phyloP scores from a whole-genome alignment of 2,329 filamentous ascomycete genomes.

The Ophiostoma sp. region DNA sequence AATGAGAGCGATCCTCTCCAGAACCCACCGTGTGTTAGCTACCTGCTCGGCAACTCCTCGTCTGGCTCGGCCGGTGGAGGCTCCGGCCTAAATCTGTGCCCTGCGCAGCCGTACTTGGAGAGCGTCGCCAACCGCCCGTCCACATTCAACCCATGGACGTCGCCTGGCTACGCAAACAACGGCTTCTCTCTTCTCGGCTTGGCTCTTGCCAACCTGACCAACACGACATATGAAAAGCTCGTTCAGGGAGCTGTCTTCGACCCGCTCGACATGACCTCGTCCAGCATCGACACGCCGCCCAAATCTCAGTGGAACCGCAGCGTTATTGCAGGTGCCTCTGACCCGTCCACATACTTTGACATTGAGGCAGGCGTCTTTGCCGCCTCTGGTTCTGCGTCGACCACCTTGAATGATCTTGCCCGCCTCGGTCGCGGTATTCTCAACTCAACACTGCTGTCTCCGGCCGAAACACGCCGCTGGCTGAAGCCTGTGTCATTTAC shows the following conservation, averaged over 20 bases:
- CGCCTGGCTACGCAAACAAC: slow-evolving; percentile 52
- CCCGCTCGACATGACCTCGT: slow-evolving; percentile 42
- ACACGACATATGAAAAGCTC: slow-evolving; percentile 43
- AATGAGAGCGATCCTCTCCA: slow-evolving; percentile 12
- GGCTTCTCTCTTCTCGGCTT: slow-evolving; percentile 48
- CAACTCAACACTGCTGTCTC: slow-evolving; percentile 43
- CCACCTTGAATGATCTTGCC: slow-evolving; percentile 40
- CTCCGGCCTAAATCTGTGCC: not conserved
- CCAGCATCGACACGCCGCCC: slow-evolving; percentile 7
- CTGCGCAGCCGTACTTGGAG: slow-evolving; percentile 5
- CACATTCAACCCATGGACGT: slow-evolving; percentile 45
- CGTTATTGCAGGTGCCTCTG: not conserved
- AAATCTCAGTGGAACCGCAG: not conserved
- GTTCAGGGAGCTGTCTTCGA: slow-evolving; percentile 45
- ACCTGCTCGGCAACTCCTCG: not conserved
- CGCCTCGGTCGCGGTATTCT: slow-evolving; percentile 46
- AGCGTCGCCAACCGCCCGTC: slow-evolving; percentile 37
- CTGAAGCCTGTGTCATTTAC: slow-evolving; percentile 46
- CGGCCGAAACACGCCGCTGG: slow-evolving; percentile 45
- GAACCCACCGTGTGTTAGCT: slow-evolving; percentile 20
- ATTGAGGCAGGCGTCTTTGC: not conserved
- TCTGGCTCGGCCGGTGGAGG: not conserved
- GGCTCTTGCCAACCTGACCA: slow-evolving; percentile 47
- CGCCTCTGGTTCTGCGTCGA: slow-evolving; percentile 20
- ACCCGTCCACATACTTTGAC: slow-evolving; percentile 14